Evolutionary conservation across 768 basidiomycete species (phyloP).

Genomic region (Panus rudis): DNA sequence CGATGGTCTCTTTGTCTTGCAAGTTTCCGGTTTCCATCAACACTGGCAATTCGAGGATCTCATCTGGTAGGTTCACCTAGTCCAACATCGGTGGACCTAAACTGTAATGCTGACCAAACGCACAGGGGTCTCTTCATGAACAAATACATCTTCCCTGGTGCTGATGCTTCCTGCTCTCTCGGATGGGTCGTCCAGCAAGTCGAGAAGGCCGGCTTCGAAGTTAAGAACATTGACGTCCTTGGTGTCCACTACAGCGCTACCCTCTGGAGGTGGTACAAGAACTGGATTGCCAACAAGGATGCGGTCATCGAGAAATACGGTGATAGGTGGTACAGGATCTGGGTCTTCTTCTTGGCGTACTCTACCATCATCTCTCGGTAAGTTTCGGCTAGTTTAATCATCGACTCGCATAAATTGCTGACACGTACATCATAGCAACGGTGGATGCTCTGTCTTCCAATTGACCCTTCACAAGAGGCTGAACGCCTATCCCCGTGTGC

Average conservation of each 20-base stretch:
- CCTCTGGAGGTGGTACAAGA: conserved; percentile 88
- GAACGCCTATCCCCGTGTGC: conserved; percentile 89
- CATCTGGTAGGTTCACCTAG: conserved; percentile 55
- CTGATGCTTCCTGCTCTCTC: conserved; percentile 92
- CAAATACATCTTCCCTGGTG: conserved; percentile 98
- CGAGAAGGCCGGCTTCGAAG: conserved; percentile 90
- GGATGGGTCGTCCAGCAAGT: conserved; percentile 90
- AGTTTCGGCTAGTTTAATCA: conserved; percentile 14
- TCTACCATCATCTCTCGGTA: conserved; percentile 77
- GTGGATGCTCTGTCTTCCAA: conserved; percentile 90
- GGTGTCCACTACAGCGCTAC: conserved; percentile 97
- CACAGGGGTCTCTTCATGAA: conserved; percentile 92
- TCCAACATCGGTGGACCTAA: no score
- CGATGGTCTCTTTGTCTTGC: conserved; percentile 90
- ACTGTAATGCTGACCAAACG: background rate
- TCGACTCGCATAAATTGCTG: conserved; percentile 2
- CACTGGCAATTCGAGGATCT: conserved; percentile 99
- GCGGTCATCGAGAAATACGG: conserved; percentile 87
- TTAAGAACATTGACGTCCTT: conserved; percentile 93
- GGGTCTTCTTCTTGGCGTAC: conserved; percentile 96
- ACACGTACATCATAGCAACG: conserved; percentile 52
- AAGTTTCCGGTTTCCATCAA: conserved; percentile 95
- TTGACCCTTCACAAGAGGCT: conserved; percentile 97
- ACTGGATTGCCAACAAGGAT: conserved; percentile 93
- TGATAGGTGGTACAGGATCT: conserved; percentile 89